Percentiles rank a stretch among this genome's conserved stretches.
Evolutionary conservation across 148 eudicot species (phyloP).

Genomic region (Agrostemma githago): DNA sequence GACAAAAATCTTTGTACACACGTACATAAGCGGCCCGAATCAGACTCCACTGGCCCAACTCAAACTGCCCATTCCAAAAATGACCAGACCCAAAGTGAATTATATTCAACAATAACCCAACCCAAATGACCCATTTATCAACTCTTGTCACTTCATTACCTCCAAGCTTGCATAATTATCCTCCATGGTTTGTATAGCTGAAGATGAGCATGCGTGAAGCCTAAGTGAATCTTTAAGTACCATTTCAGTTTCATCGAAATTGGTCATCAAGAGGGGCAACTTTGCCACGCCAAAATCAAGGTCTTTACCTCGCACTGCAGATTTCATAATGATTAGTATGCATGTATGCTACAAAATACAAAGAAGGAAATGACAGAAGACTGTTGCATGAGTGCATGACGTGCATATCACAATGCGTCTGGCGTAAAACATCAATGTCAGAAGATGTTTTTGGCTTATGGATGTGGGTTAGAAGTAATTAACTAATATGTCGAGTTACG

Average conservation of each 20-base stretch:
- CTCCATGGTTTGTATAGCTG: constrained; percentile 37
- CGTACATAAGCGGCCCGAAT: too few species aligned
- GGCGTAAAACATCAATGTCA: not conserved
- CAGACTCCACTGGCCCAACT: not conserved
- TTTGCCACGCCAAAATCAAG: constrained; percentile 42
- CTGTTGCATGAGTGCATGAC: too few species aligned
- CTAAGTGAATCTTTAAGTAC: constrained; percentile 34
- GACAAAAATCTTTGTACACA: not conserved
- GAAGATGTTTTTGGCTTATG: not conserved
- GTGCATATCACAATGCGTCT: not conserved
- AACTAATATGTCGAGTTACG: not conserved
- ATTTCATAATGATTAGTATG: constrained; percentile 12
- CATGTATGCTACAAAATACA: not conserved
- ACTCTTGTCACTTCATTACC: constrained; percentile 30
- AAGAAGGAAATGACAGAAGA: not conserved
- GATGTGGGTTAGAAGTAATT: not conserved
- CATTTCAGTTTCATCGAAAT: constrained; percentile 46
- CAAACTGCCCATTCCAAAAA: not conserved
- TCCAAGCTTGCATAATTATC: constrained; percentile 41
- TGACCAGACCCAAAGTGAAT: not conserved
- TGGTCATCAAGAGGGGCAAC: constrained; percentile 37
- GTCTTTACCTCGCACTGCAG: constrained; percentile 61
- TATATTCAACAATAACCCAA: too few species aligned
- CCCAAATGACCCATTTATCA: not conserved
- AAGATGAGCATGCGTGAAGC: constrained; percentile 38